Base-by-base conservation (phyloP, 768 basidiomycete species). In the Rhodotorula kratochvilovae region DNA sequence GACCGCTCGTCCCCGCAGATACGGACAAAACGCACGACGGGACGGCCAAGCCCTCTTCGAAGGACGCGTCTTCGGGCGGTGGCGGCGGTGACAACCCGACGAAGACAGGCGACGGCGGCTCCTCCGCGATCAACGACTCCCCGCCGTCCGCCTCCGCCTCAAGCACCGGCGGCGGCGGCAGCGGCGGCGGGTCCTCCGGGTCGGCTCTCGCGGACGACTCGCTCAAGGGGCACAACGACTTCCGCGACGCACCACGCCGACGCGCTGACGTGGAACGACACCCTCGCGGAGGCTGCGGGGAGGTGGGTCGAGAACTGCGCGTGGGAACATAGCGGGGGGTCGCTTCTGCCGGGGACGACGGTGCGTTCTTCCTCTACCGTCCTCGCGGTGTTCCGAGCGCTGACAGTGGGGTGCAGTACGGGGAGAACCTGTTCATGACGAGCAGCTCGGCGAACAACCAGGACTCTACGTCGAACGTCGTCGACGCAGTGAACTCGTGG, bases 221-320 rank as follows among this genome's bases (percentile, higher is more conserved):
- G 5, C 57, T 58, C 27, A 25, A n/a, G n/a, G 55, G 43, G 7
- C 67, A 68, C 54, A 68, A 71, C 64, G 53, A 48, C 31, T 66
- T 66, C 48, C 23, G 70, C 53, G 42, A 25, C 65, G 12, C 70
- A 71, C 27, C 60, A 60, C 21, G 60, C 60, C 21, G 29, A 48
- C 3, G 35, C 60, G 0, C 48, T 71, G 4, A 46, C 55, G 3
- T 71, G 70, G 70, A 61, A 71, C 57, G 53, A 61, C 8, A 66
- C 64, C 27, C 42, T 71, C 1, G 64, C 70, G 8, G 61, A 61
- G 25, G 31, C 53, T 6, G 55, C 59, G 25, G 36, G 29, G 7
- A 21, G 25, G 31, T 71, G 70, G 70, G 61, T 56, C 2, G 35
- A 27, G 15, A 55, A 63, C 21, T 68, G 67, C 45, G 61, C 57